These are phyloP conservation scores for Reutealis trisperma DNA, from an alignment of 345 rosid species.

Conservation along the genomic window DNA sequence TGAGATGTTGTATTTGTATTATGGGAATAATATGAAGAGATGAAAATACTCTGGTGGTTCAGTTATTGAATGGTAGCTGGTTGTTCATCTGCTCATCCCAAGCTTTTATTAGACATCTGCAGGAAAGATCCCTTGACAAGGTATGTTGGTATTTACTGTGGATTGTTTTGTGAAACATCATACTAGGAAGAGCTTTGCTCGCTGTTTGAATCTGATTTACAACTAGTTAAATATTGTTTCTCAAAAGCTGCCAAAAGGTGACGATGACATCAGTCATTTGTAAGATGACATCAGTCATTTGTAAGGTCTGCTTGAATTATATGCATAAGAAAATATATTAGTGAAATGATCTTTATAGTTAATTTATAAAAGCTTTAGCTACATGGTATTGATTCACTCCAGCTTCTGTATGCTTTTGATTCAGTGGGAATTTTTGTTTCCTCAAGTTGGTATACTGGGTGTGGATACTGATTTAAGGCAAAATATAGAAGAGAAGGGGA, in stretches of 20 bases:
- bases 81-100: background rate
- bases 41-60: background rate
- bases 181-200: background rate
- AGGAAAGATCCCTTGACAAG: background rate
- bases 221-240: background rate
- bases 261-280: background rate
- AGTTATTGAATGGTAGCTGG: slow-evolving; percentile 6
- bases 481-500: too few species aligned
- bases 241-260: background rate
- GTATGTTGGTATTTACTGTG: background rate
- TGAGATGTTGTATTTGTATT: slow-evolving; percentile 3
- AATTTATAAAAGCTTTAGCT: background rate
- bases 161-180: background rate
- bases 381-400: background rate
- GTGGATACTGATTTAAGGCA: too few species aligned
- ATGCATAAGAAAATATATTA: background rate
- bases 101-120: background rate
- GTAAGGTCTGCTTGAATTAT: slow-evolving; percentile 2
- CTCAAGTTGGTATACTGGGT: background rate
- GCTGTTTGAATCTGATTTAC: background rate
- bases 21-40: background rate
- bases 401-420: background rate
- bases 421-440: background rate
- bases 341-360: background rate
- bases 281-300: background rate